Percentiles rank a stretch among this genome's conserved stretches.
Evolutionary conservation across 371 early-diverging fungal species (phyloP).

Genomic region (Actinomortierella wolfii): DNA sequence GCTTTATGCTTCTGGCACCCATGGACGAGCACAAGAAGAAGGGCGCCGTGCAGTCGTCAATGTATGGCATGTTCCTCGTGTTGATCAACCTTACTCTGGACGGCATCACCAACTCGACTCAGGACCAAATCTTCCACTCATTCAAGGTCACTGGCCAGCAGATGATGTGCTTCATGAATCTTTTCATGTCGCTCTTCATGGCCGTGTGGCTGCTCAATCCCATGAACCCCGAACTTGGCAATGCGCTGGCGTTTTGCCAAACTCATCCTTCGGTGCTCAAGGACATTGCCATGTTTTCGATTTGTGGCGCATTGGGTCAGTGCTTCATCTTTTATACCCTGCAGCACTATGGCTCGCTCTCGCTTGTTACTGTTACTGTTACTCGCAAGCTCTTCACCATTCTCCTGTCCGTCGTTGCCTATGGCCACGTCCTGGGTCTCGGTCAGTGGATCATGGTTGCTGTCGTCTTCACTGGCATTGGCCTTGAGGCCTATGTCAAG

Average conservation of each 20-base stretch:
- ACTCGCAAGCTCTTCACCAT: slow-evolving; percentile 97
- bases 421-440: slow-evolving; percentile 73
- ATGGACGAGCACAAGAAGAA: slow-evolving; percentile 49
- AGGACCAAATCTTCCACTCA: slow-evolving; percentile 91
- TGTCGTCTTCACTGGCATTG: slow-evolving; percentile 87
- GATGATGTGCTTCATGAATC: slow-evolving; percentile 99
- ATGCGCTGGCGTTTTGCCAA: slow-evolving; percentile 78
- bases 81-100: slow-evolving; percentile 87
- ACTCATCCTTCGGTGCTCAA: slow-evolving; percentile 77
- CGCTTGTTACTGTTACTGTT: slow-evolving; percentile 92
- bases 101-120: slow-evolving; percentile 96
- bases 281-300: slow-evolving; percentile 87
- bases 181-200: slow-evolving; percentile 77
- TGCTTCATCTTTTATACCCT: slow-evolving; percentile 97
- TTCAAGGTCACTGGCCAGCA: slow-evolving; percentile 83
- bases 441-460: slow-evolving; percentile 91
- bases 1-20: slow-evolving; percentile 90
- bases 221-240: slow-evolving; percentile 73
- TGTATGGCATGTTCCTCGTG: slow-evolving; percentile 86
- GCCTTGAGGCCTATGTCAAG: slow-evolving; percentile 77
- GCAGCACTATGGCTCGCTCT: slow-evolving; percentile 89
- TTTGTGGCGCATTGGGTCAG: slow-evolving; percentile 97
- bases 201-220: slow-evolving; percentile 72
- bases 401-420: slow-evolving; percentile 89
- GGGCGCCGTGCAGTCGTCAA: slow-evolving; percentile 45